Base-by-base conservation (phyloP, 164 flowering plant species). In the Tetrastigma voinierianum region DNA sequence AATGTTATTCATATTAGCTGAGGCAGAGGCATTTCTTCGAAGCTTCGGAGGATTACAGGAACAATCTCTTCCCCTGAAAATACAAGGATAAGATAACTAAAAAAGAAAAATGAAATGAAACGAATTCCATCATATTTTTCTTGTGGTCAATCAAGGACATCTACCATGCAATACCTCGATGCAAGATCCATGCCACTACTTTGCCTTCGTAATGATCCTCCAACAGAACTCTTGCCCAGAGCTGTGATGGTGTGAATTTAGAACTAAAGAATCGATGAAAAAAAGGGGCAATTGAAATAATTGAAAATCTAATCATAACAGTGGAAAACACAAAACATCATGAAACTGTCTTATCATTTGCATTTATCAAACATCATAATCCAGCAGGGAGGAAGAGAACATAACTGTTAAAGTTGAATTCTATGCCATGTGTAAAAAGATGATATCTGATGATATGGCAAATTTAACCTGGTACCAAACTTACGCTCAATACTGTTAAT, bases 11-110 rank as follows among this genome's bases (percentile, higher is more conserved):
- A 96, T 78, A 72, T 84, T 80, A 67, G 89, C 86, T 46, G 97
- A 71, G 57, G 82, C 80, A 69, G 99, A 92, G n/a, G 89, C 84
- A 83, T 89, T 82, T 77, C 98, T 84, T 5, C 97, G 90, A 59
- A 84, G 81, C 77, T 75, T 87, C 32, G 85, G 79, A 71, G 82
- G 77, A 77, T 69, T 74, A 60, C 18, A 59, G 25, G 78, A 60
- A 17, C 74, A 72, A 70, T 89, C 95, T 15, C 56, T 21, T 61
- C 59, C 83, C 79, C 97, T 89, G 80, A 51, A 70, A 20, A 12
- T 10, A 8, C 57, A 58, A 54, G 11, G 43, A 15, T 55, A 45
- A 40, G 47, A 21, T 17, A 18, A 65, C 1, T 51, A 11, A 1
- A 9, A 12, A 8, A 56, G 3, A 23, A 51, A 48, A 12, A 15